A percentile compares a stretch with the other conserved stretches of the same genome.
Evolutionary conservation across 257 asterid species (phyloP).

Genomic region (Forsythia viridissima): DNA sequence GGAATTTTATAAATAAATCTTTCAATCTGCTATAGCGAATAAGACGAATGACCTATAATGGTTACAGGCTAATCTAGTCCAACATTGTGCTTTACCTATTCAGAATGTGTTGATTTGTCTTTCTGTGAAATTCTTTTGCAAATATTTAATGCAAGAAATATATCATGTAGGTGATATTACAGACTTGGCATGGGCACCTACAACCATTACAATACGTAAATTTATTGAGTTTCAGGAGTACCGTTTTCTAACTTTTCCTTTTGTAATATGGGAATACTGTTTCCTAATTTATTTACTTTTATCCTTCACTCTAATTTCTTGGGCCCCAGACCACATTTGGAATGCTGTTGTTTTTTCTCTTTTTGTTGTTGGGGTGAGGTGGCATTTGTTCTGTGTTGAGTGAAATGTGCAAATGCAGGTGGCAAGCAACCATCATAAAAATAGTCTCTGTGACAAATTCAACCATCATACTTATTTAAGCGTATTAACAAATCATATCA

Average conservation of each 20-base stretch:
- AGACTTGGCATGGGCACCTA: constrained; percentile 87
- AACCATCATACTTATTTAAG: too few relatives aligned
- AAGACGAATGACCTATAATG: neutral
- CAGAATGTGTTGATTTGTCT: constrained; percentile 15
- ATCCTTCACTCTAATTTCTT: neutral
- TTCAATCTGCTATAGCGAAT: neutral
- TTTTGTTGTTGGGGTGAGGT: neutral
- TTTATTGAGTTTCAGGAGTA: constrained; percentile 8
- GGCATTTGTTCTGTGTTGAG: neutral
- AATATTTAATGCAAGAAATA: constrained; percentile 14
- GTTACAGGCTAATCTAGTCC: too few relatives aligned
- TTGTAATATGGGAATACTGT: neutral
- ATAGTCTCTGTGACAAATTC: neutral
- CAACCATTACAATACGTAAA: constrained; percentile 59
- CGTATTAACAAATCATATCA: too few relatives aligned
- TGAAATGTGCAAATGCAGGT: neutral
- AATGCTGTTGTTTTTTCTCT: neutral
- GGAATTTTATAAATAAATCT: neutral
- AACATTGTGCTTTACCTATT: too few relatives aligned
- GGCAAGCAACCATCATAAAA: too few relatives aligned
- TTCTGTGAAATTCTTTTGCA: constrained; percentile 16
- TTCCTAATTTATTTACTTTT: neutral
- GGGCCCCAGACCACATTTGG: neutral
- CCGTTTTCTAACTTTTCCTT: neutral
- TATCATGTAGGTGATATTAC: constrained; percentile 75